phyloP scores from a whole-genome alignment of 805 yeast species.

The Soucietia sequanensis region DNA sequence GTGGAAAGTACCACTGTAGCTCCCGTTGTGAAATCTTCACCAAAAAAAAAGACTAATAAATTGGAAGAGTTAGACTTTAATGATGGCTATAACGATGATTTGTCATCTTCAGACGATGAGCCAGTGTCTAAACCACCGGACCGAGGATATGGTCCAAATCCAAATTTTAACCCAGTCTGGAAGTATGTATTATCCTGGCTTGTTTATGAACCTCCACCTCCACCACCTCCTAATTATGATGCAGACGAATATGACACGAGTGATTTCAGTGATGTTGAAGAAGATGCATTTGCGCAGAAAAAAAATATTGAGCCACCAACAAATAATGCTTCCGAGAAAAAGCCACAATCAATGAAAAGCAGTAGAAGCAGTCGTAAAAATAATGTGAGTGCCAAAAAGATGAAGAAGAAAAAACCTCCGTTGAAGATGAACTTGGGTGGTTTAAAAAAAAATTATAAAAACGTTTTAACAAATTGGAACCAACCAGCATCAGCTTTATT shows the following conservation, averaged over 20 bases:
- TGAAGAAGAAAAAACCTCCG: slow-evolving; percentile 5
- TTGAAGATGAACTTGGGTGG: slow-evolving; percentile 10
- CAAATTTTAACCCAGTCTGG: slow-evolving; percentile 38
- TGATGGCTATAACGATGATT: slow-evolving; percentile 1
- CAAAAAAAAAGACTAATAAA: slow-evolving; percentile 1
- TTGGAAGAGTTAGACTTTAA: slow-evolving; percentile 1
- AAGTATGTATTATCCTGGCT: slow-evolving; percentile 36
- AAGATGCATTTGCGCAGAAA: slow-evolving; percentile 1
- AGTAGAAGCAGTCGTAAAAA: slow-evolving; percentile 1
- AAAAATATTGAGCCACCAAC: neutral
- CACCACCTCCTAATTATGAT: slow-evolving; percentile 2
- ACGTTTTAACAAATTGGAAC: slow-evolving; percentile 31
- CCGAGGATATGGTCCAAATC: slow-evolving; percentile 10
- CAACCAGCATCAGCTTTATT: slow-evolving; percentile 23
- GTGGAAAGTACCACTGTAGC: neutral
- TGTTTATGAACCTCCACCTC: slow-evolving; percentile 20
- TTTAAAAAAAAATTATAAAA: slow-evolving; percentile 20
- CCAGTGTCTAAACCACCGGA: too few species aligned
- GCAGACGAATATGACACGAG: slow-evolving; percentile 4
- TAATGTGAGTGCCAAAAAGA: slow-evolving; percentile 7
- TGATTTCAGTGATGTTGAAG: slow-evolving; percentile 1
- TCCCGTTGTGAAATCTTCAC: neutral
- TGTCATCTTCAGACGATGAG: neutral
- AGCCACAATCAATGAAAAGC: neutral
- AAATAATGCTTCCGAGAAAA: neutral